phyloP scores from a whole-genome alignment of 2,329 filamentous ascomycete genomes.

The Monascus ruber region DNA sequence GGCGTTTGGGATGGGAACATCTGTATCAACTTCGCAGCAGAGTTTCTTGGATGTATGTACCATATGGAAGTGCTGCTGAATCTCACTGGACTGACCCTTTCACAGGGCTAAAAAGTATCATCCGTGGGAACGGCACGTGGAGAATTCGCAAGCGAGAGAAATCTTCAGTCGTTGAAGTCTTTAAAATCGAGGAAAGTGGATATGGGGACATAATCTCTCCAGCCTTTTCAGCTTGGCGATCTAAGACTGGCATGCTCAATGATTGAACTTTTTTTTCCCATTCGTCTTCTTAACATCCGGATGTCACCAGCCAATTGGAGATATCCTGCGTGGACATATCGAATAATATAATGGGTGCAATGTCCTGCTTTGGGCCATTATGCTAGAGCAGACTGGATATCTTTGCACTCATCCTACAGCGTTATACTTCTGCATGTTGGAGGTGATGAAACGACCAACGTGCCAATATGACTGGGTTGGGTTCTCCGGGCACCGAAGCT shows the following conservation, averaged over 20 bases:
- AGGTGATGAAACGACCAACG: too few species aligned
- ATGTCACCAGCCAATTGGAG: too few species aligned
- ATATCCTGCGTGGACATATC: too few species aligned
- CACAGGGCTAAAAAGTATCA: slow-evolving; percentile 51
- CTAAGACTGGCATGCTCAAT: slow-evolving; percentile 6
- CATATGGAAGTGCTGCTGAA: background rate
- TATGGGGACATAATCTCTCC: slow-evolving; percentile 65
- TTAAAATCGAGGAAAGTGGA: slow-evolving; percentile 60
- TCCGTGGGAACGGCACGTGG: slow-evolving; percentile 64
- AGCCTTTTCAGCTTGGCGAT: slow-evolving; percentile 64
- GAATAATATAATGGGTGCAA: too few species aligned
- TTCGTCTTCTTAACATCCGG: too few species aligned
- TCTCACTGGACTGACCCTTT: slow-evolving; percentile 6
- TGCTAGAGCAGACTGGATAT: too few species aligned
- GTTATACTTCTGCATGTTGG: too few species aligned
- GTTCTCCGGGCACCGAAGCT: too few species aligned
- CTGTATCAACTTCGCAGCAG: slow-evolving; percentile 80
- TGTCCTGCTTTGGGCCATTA: too few species aligned
- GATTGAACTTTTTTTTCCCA: background rate
- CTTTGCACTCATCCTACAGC: too few species aligned
- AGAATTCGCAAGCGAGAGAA: slow-evolving; percentile 58
- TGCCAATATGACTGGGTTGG: too few species aligned
- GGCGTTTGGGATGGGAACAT: slow-evolving; percentile 80
- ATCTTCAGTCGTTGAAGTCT: slow-evolving; percentile 58
- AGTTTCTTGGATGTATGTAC: slow-evolving; percentile 62